phyloP scores from a whole-genome alignment of 139 green algal species.

The Zygnema cylindricum region DNA sequence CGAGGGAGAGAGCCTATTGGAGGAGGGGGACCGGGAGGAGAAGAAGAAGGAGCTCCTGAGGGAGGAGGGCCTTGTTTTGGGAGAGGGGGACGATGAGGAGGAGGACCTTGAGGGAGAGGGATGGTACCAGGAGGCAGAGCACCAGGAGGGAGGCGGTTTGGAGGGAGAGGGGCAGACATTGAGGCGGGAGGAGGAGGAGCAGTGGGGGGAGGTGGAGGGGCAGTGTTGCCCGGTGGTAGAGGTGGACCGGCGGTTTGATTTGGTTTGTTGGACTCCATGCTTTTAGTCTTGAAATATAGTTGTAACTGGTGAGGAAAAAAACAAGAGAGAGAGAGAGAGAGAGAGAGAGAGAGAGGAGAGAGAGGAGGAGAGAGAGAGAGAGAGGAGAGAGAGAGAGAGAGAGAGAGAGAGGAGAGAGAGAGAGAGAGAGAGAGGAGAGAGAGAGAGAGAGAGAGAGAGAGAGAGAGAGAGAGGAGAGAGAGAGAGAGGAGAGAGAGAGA shows the following conservation, averaged over 20 bases:
- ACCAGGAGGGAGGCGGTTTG: not conserved
- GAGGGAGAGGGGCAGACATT: not conserved
- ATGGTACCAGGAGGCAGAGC: not conserved
- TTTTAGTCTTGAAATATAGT: constrained; percentile 57
- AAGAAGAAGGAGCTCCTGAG: not conserved
- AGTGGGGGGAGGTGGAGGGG: not conserved
- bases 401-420: no score
- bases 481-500: no score
- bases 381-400: no score
- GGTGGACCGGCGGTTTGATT: not conserved
- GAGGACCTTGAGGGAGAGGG: not conserved
- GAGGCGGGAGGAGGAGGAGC: not conserved
- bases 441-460: no score
- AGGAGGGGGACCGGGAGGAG: not conserved
- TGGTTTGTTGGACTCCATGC: not conserved
- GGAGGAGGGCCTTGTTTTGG: constrained; percentile 1
- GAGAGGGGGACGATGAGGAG: not conserved
- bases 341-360: no score
- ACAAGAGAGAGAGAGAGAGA: no score
- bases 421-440: no score
- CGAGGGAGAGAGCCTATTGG: not conserved
- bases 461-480: no score
- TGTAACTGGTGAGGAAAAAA: constrained; percentile 39
- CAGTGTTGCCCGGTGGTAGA: not conserved
- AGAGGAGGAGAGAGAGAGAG: no score